Base-by-base conservation (phyloP, 1,284 basidiomycete genomes). In the Xanthoconium separans region DNA sequence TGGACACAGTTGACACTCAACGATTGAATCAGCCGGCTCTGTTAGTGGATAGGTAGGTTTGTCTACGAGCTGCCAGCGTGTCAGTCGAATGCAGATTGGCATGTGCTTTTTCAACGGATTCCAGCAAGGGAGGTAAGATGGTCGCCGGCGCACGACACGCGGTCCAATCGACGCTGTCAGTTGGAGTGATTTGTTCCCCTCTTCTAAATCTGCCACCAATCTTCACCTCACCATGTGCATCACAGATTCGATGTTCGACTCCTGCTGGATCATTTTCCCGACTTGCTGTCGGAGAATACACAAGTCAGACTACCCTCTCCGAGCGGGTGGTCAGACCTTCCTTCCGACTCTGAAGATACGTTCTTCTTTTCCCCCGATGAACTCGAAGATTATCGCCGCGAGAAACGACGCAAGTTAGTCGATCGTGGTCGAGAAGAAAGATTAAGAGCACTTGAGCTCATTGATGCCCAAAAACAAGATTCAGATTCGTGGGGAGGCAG, bases 301-400 rank as follows among this genome's bases (percentile, higher is more conserved):
- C 61, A 41, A 10, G 20, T 10, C 22, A 48, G 61, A 56, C 54
- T 60, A 9, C 56, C 42, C 24, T 84, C 84, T 0, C 81, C 85
- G 7, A 74, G 77, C 3, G 89, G 87, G 30, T 93, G 89, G 86
- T 87, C 87, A 0, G 87, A 91, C 64, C 77, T 93, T 0, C 85
- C 91, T 4, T 93, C 91, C 0, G 92, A 94, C 63, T 68, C 80
- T 1, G 91, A 93, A 72, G 90, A 93, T 59, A 85, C 80, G 0
- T 94, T 91, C 70, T 88, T 89, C 70, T 78, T 93, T 56, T 78
- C 82, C 1, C 78, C 80, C 0, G 74, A 78, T 18, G 91, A 93
- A 62, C 74, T 77, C 4, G 82, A 84, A 15, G 87, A 88, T 55
- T 85, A 84, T 58, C 77, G 75, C 20, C 77, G 81, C 10, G 79